These are phyloP conservation scores for Gentiana dahurica DNA, from an alignment of 257 asterid species.

Conservation along the genomic window DNA sequence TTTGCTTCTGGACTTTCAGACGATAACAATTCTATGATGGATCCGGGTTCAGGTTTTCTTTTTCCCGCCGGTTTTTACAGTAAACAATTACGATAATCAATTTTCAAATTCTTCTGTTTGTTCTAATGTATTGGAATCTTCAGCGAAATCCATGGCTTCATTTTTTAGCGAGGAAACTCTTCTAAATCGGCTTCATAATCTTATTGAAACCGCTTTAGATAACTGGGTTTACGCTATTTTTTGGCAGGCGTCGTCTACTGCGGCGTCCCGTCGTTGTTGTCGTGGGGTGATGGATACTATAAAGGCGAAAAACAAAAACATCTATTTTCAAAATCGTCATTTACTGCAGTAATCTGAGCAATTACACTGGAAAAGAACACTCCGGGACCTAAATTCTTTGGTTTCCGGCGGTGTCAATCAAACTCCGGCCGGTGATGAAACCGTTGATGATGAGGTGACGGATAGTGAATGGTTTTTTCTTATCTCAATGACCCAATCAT, in stretches of 20 bases:
- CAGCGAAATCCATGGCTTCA: conserved; percentile 4
- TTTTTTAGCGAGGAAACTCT: conserved; percentile 55
- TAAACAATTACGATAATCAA: neutral
- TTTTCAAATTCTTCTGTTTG: conserved; percentile 8
- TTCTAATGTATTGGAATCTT: neutral
- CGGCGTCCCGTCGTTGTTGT: neutral
- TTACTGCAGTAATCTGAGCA: conserved; percentile 12
- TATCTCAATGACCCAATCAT: conserved; percentile 18
- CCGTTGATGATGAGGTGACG: conserved; percentile 22
- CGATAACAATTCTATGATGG: conserved; percentile 40
- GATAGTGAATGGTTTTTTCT: conserved; percentile 29
- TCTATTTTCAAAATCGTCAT: conserved; percentile 1
- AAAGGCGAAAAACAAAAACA: conserved; percentile 17
- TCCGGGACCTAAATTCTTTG: conserved; percentile 22
- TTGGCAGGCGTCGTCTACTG: conserved; percentile 55
- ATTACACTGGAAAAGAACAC: conserved; percentile 21
- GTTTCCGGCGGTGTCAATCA: conserved; percentile 15
- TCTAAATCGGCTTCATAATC: conserved; percentile 57
- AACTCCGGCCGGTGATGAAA: conserved; percentile 11
- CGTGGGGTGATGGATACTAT: conserved; percentile 30
- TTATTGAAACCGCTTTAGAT: conserved; percentile 66
- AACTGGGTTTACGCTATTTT: conserved; percentile 87
- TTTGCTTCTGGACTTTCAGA: conserved; percentile 2
- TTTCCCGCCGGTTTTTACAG: conserved; percentile 33
- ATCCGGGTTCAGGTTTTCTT: conserved; percentile 40